Base-by-base conservation (phyloP, 306 rosid species). In the Ochetophila trinervis region DNA sequence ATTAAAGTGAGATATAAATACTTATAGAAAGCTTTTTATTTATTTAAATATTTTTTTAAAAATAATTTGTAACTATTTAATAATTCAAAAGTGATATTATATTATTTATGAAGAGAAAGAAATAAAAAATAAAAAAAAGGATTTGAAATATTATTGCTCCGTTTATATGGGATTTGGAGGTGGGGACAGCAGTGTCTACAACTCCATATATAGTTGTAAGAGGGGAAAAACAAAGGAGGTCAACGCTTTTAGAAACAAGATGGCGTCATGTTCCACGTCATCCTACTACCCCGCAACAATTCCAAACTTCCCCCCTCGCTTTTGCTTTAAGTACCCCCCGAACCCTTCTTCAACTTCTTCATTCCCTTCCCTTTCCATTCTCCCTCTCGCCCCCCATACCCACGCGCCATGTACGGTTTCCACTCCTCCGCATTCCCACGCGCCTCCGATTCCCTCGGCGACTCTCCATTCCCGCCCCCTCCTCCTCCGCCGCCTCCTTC, bases 251-350 rank as follows among this genome's bases (percentile, higher is more conserved):
- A 18, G n/a, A 16, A 2, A 49, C 18, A 23, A 27, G 0, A 16
- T 80, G 80, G 80, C 88, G 76, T 85, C 86, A 91, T 61, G 65
- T 9, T 74, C 80, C 91, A 78, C 91, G 84, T 85, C 93, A 86
- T 24, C 54, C 5, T 54, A 63, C 60, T 67, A n/a, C 51, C 35
- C 70, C 8, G 0, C 19, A 9, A n/a, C 54, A 50, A 49, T 14
- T 50, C 54, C 9, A n/a, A 5, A 16, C 19, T 18, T 16, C 20
- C 11, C 10, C 9, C 10, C 54, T 16, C 54, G 21, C 54, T 47
- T 17, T 8, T 4, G 17, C 68, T 57, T 8, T 88, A 88, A 81
- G 84, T 83, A 81, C 77, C 51, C 11, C 23, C 13, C 13, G 32
- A 4, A 27, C 32, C 32, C 32, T 27, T 27, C 32, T 4, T 1